Base-by-base conservation (phyloP, 352 stramenopile species). In the Globisporangium orthogonon region DNA sequence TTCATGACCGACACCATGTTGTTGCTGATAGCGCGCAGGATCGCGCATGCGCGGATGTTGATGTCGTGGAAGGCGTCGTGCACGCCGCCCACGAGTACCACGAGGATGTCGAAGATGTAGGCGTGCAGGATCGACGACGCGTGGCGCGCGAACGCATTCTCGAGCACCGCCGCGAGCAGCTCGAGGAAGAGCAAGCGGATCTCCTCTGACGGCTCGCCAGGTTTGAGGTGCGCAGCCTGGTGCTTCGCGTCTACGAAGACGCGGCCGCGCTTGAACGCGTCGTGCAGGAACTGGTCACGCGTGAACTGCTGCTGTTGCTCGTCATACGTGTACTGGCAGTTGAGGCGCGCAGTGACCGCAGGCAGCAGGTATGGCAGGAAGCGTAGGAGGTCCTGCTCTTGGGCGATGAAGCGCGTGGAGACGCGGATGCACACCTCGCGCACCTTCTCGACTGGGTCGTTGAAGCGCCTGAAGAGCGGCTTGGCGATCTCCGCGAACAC, bases 1-100 rank as follows among this genome's bases (percentile, higher is more conserved):
- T 97, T 98, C 71, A 98, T 93, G 33, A 95, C 93, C 44, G 84
- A 82, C 47, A 96, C 77, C 74, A 95, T 95, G 61, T 89, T 66
- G 51, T 78, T 70, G 59, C 71, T 83, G 17, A 89, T 60, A 17
- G 60, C 28, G 4, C 54, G 44, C n/a, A 89, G 61, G 14, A 86
- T 67, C 17, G 60, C 43, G 45, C 82, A 96, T 10, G 74, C 76
- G 37, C 69, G 61, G 60, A 96, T 82, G 58, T 93, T 96, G 30
- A 97, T 60, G 2, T 92, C 83, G 18, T 87, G 87, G 67, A 84
- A 98, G 11, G 89, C 74, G 71, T 98, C 94, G 48, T 81, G 67
- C 3, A 97, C 54, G n/a, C 73, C 69, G 48, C 55, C 75, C n/a
- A 89, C 67, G 17, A 94, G 62, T 0, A 92, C 15, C 7, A 91